phyloP scores from a whole-genome alignment of 164 flowering plant species.

The Chimonanthus praecox region DNA sequence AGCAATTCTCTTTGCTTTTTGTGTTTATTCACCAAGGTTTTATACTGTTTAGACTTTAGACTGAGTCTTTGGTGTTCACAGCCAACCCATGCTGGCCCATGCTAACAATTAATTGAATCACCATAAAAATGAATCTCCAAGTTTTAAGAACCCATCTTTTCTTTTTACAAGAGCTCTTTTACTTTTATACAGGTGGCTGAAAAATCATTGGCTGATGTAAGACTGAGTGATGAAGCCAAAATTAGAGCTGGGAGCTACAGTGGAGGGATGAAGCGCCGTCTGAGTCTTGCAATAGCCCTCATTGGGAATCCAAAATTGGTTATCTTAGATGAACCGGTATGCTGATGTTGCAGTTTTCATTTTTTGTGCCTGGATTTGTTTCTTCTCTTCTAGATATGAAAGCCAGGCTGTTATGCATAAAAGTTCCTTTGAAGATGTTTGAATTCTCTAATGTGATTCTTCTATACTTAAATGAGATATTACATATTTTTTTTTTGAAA shows the following conservation, averaged over 20 bases:
- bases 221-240: slow-evolving; percentile 56
- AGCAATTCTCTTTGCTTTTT: background rate
- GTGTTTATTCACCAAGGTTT: background rate
- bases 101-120: background rate
- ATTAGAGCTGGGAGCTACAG: slow-evolving; percentile 90
- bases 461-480: background rate
- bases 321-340: slow-evolving; percentile 72
- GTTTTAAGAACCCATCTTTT: slow-evolving; percentile 1
- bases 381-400: background rate
- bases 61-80: slow-evolving; percentile 1
- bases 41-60: background rate
- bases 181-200: slow-evolving; percentile 41
- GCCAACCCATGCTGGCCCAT: background rate
- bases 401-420: background rate
- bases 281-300: slow-evolving; percentile 71
- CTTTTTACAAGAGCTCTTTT: slow-evolving; percentile 2
- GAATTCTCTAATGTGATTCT: background rate
- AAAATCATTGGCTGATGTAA: slow-evolving; percentile 75
- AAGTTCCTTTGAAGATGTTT: background rate
- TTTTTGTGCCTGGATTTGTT: background rate
- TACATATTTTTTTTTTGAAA: too few species aligned
- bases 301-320: slow-evolving; percentile 70
- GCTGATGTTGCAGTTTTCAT: slow-evolving; percentile 4
- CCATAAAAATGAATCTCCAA: background rate
- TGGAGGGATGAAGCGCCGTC: slow-evolving; percentile 98